Evolutionary conservation across 2,329 filamentous ascomycete species (phyloP).

Genomic region (Tolypocladium endophyticum): DNA sequence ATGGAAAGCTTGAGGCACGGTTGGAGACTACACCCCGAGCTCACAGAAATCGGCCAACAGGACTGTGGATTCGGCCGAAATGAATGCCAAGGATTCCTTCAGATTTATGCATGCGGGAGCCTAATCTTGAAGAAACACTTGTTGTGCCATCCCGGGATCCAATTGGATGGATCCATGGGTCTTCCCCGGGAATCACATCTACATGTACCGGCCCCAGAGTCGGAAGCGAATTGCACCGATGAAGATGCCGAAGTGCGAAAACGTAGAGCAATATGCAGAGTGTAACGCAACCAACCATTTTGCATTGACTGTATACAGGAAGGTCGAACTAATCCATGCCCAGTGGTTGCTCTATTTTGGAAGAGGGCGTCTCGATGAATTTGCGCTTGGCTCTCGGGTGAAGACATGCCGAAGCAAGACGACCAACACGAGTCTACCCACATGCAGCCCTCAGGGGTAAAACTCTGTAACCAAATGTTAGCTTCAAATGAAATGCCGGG

Average conservation of each 20-base stretch:
- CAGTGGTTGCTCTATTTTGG: neutral
- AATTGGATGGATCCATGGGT: neutral
- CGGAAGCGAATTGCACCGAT: neutral
- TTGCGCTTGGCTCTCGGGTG: no score
- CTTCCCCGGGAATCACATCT: no score
- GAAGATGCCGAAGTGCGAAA: neutral
- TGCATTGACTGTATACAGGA: neutral
- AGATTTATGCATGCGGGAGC: neutral
- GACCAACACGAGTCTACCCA: neutral
- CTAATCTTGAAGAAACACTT: neutral
- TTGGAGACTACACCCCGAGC: neutral
- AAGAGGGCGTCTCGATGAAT: neutral
- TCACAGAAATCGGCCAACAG: neutral
- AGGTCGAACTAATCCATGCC: neutral
- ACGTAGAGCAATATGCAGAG: neutral
- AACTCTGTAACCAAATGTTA: neutral
- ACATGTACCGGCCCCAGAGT: neutral
- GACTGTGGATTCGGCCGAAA: neutral
- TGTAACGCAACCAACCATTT: neutral
- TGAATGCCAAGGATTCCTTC: neutral
- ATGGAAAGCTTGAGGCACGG: neutral
- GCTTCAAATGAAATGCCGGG: no score
- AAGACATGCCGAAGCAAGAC: neutral
- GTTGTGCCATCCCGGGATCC: neutral
- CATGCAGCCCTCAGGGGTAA: neutral